Base-by-base conservation (phyloP, 2,329 filamentous ascomycete genomes). In the Madurella fahalii region DNA sequence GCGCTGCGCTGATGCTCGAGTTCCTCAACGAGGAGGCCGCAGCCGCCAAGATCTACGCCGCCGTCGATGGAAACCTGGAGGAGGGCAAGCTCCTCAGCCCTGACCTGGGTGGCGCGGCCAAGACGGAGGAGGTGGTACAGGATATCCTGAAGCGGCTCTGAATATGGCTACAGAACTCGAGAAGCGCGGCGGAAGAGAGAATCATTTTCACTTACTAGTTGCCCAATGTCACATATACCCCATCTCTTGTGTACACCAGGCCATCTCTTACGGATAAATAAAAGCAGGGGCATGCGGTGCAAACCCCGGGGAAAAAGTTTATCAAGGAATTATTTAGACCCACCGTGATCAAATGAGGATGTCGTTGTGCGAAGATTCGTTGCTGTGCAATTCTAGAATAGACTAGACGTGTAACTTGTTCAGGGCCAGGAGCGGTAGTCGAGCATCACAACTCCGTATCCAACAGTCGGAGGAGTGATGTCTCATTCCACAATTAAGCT, bases 1-100 rank as follows among this genome's bases (percentile, higher is more conserved):
- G 89, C 72, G 87, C 91, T 15, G 94, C 89, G 34, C 79, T 96
- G 59, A 97, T 99, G 94, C 80, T 99, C 62, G 93, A 97, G 78
- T 99, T 97, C 74, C 77, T 97, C 61, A 85, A 90, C 60, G 86
- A 95, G 77, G 87, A 91, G 73, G 78, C 82, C 59, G 94, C 94
- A 17, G 94, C 94, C 34, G 90, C 89, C 31, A 85, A 80, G 76
- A 95, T 99, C 65, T 96, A 97, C 72, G 81, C 84, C 56, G 94
- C 94, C 18, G 91, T 97, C 20, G 94, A 99, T 73, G 91, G 79
- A 42, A 95, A 94, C 71, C 76, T 99, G 34, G 87, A 87, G 70
- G 91, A 94, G 68, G 92, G 85, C 58, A 86, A 80, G 75, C 77
- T 92, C 60, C 73, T 97, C 61, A 94, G 83, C 68, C 94, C 94